Percentiles rank a stretch among this genome's conserved stretches.
Conservation (phyloP, 495 filamentous ascomycete species). For the Massariosphaeria phaeospora region DNA sequence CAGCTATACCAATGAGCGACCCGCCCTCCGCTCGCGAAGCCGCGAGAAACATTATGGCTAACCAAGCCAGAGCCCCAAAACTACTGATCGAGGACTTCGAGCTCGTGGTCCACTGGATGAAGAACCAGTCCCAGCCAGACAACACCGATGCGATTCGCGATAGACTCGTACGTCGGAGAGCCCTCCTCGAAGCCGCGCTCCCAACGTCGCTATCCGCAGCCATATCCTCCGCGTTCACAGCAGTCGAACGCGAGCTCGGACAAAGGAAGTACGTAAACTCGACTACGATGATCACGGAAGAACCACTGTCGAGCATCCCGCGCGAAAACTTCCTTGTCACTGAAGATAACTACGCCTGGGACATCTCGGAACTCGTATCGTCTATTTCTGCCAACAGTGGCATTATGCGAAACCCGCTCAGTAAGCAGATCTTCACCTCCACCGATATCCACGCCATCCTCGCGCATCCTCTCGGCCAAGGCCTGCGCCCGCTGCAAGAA, state of each 20-base stretch:
- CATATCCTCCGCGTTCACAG: conserved; percentile 23
- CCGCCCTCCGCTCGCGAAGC: conserved; percentile 5
- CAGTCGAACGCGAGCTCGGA: conserved; percentile 33
- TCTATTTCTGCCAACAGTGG: conserved; percentile 24
- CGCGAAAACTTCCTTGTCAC: conserved; percentile 32
- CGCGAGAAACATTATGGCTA: conserved; percentile 5
- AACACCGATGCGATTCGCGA: conserved; percentile 8
- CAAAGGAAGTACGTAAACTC: conserved; percentile 33
- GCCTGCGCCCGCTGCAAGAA: conserved; percentile 4
- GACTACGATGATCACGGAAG: conserved; percentile 31
- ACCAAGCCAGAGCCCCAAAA: conserved; percentile 40
- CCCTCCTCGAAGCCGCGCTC: conserved; percentile 6
- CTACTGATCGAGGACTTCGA: conserved; percentile 11
- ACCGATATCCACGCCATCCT: conserved; percentile 37
- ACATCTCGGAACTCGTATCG: conserved; percentile 41
- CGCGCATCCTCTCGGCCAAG: conserved; percentile 36
- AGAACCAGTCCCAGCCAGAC: not conserved
- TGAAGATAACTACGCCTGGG: conserved; percentile 45
- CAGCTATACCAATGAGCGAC: not conserved
- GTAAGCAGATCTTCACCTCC: conserved; percentile 36
- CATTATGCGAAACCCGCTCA: conserved; percentile 41
- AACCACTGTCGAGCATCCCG: conserved; percentile 30
- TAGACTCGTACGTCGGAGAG: conserved; percentile 1
- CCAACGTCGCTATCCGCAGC: conserved; percentile 13
- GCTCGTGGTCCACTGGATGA: conserved; percentile 4